phyloP scores from a whole-genome alignment of 768 basidiomycete genomes.

The Boletus rex-veris region DNA sequence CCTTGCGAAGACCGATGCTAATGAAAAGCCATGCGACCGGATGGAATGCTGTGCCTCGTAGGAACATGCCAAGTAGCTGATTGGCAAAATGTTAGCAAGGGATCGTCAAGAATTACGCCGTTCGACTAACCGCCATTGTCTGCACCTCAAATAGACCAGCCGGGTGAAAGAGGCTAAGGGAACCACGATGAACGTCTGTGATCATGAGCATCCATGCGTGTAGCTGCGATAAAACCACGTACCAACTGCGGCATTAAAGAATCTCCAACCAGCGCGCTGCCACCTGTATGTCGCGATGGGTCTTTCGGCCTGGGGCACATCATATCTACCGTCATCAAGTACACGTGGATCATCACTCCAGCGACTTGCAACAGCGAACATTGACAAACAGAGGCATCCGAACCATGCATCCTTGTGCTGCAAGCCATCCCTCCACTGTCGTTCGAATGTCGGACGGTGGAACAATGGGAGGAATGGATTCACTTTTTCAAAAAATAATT shows the following conservation, averaged over 20 bases:
- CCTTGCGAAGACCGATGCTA: slow-evolving; percentile 56
- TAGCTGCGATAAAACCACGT: slow-evolving; percentile 10
- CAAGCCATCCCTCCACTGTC: slow-evolving; percentile 51
- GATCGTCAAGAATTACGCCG: neutral
- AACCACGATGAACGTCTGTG: slow-evolving; percentile 49
- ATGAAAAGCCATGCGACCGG: slow-evolving; percentile 53
- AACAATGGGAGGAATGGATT: slow-evolving; percentile 65
- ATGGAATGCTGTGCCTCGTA: slow-evolving; percentile 46
- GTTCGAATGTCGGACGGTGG: slow-evolving; percentile 67
- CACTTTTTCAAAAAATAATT: slow-evolving; percentile 61
- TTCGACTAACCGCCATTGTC: slow-evolving; percentile 44
- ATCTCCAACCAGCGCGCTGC: slow-evolving; percentile 58
- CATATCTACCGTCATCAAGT: slow-evolving; percentile 33
- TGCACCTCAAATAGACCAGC: slow-evolving; percentile 63
- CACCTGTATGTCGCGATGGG: slow-evolving; percentile 38
- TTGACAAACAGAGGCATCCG: slow-evolving; percentile 50
- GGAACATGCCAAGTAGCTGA: slow-evolving; percentile 54
- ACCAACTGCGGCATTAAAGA: slow-evolving; percentile 57
- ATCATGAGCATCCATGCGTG: slow-evolving; percentile 3
- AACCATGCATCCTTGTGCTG: slow-evolving; percentile 60
- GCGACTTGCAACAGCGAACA: slow-evolving; percentile 70
- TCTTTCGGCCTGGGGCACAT: slow-evolving; percentile 18
- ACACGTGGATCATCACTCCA: slow-evolving; percentile 64
- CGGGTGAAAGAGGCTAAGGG: slow-evolving; percentile 51
- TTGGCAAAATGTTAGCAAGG: slow-evolving; percentile 7